Base-by-base conservation (phyloP, 2,329 filamentous ascomycete species). In the Colletotrichum coccodes region DNA sequence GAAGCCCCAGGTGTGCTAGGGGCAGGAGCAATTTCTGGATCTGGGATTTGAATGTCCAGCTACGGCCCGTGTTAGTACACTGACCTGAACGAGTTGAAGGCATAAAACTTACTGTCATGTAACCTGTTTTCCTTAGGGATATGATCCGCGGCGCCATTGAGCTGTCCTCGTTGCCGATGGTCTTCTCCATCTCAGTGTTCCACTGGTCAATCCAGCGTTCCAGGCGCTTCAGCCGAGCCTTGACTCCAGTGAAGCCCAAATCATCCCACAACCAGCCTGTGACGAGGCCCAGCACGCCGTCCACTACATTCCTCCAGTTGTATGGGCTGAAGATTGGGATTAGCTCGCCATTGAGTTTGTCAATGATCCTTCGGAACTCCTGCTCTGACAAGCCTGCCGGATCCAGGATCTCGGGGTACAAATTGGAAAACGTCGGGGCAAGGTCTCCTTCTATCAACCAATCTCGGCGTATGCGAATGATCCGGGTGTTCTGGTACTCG, bases 231-330 rank as follows among this genome's bases (percentile, higher is more conserved):
- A 97, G 79, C 63, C 91, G 87, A 26, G 85, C 83, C 82, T 98
- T 98, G 68, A 92, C 87, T 9, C 87, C 90, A 4, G 93, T 93
- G 40, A 94, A 81, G 2, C 95, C 94, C 26, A 95, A 75, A 77
- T 98, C 95, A 68, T 99, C 96, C 94, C 94, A 98, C 38, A 98
- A 76, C 93, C 95, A 99, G 26, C 95, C 93, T 0, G 96, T 98
- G 38, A 94, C 80, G 5, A 97, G 84, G 2, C 95, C 94, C 73
- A 98, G 78, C 12, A 94, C 78, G 14, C 90, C 89, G 79, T 99
- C 96, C 0, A 97, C 72, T 75, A 95, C 89, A 73, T 97, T 97
- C 58, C 93, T 86, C 74, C 88, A 82, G 62, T 86, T 90, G 78
- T 91, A 95, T 0, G 96, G 95, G 75, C 92, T 89, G 78, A 97